Percentiles rank a stretch among this genome's conserved stretches.
These are phyloP conservation scores for Chaetomium sp. DNA, from an alignment of 2,329 filamentous ascomycete species.

Conservation along the genomic window DNA sequence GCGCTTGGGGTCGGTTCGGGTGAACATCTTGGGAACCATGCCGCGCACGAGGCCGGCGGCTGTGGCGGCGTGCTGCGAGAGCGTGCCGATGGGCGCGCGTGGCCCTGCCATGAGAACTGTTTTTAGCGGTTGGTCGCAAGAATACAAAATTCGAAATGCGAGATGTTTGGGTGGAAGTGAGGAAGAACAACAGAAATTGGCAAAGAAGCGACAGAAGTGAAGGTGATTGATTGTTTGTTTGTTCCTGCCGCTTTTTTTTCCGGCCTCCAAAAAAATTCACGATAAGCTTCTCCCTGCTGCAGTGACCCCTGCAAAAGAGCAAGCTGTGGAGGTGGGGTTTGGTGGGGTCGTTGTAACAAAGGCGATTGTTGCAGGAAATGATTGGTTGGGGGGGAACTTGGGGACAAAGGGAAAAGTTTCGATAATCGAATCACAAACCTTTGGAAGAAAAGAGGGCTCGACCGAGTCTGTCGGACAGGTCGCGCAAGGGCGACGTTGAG, in stretches of 20 bases:
- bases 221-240: slow-evolving; percentile 4
- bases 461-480: slow-evolving; percentile 7
- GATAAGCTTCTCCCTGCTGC: slow-evolving; percentile 20
- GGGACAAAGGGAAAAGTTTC: slow-evolving; percentile 5
- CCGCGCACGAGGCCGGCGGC: slow-evolving; percentile 33
- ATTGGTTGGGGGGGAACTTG: slow-evolving; percentile 26
- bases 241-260: slow-evolving; percentile 6
- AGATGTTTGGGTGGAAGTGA: not conserved
- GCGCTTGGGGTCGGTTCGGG: slow-evolving; percentile 22
- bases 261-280: slow-evolving; percentile 18
- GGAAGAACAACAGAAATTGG: not conserved
- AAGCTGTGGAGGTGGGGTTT: slow-evolving; percentile 18
- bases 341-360: slow-evolving; percentile 5
- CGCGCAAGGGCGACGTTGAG: slow-evolving; percentile 11
- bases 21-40: slow-evolving; percentile 26
- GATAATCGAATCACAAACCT: slow-evolving; percentile 3
- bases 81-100: slow-evolving; percentile 38
- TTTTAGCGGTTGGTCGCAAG: slow-evolving; percentile 15
- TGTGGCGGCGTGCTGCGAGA: slow-evolving; percentile 36
- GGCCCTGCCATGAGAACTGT: slow-evolving; percentile 35
- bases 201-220: not conserved
- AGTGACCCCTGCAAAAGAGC: slow-evolving; percentile 18
- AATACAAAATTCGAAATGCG: not conserved
- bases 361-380: slow-evolving; percentile 23
- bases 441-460: not conserved